A percentile compares a stretch with the other conserved stretches of the same genome.
These are phyloP conservation scores for Diatrype stigma DNA, from an alignment of 2,329 filamentous ascomycete species.

Conservation along the genomic window DNA sequence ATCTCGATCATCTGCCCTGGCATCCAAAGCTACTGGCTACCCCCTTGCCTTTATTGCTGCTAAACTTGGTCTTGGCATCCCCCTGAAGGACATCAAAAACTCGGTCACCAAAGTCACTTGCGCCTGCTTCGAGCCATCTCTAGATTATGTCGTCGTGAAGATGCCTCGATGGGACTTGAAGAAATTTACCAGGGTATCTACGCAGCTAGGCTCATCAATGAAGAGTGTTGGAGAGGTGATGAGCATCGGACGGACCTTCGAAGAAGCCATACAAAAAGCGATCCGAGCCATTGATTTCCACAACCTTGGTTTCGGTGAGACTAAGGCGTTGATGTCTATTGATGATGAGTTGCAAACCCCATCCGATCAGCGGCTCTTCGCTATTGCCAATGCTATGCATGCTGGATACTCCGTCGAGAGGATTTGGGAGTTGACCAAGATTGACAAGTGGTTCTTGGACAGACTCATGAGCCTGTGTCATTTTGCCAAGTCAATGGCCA, in stretches of 20 bases:
- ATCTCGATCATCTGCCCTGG: constrained; percentile 89
- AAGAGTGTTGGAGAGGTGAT: constrained; percentile 99
- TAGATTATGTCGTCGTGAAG: constrained; percentile 98
- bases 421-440: constrained; percentile 97
- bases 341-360: constrained; percentile 95
- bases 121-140: constrained; percentile 95
- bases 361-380: constrained; percentile 94
- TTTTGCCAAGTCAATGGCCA: constrained; percentile 76
- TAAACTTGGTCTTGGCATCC: constrained; percentile 91
- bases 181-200: constrained; percentile 97
- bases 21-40: constrained; percentile 96
- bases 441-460: constrained; percentile 97
- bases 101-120: constrained; percentile 93
- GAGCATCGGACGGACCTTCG: constrained; percentile 94
- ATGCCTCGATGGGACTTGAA: constrained; percentile 98
- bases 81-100: constrained; percentile 94
- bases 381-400: constrained; percentile 97
- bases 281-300: constrained; percentile 93
- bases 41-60: constrained; percentile 94
- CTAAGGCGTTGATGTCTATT: constrained; percentile 87
- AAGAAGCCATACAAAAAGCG: constrained; percentile 97
- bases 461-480: constrained; percentile 88
- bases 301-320: constrained; percentile 93
- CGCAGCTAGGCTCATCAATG: constrained; percentile 95
- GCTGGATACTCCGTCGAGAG: constrained; percentile 90